Conservation (phyloP, 768 basidiomycete species). For the Leucosporidium scottii region DNA sequence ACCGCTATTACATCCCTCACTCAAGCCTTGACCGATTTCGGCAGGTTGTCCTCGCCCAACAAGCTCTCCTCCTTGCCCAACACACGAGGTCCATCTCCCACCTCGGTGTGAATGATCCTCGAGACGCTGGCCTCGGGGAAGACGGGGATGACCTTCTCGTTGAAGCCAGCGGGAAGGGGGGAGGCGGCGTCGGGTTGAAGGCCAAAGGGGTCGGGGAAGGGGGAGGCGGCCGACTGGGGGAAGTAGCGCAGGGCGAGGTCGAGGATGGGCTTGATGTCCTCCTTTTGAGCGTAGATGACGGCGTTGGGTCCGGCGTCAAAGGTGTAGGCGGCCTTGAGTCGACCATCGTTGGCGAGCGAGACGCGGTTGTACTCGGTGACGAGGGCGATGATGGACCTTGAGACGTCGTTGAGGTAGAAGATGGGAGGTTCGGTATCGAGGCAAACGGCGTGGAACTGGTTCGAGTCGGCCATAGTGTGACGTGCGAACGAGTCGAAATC, state of each 20-base stretch:
- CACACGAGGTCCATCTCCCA: slow-evolving; percentile 79
- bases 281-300: slow-evolving; percentile 80
- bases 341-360: slow-evolving; percentile 54
- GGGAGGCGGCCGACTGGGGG: slow-evolving; percentile 53
- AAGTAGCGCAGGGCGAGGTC: slow-evolving; percentile 73
- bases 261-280: slow-evolving; percentile 71
- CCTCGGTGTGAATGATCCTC: slow-evolving; percentile 80
- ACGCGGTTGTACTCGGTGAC: slow-evolving; percentile 89
- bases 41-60: slow-evolving; percentile 62
- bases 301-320: slow-evolving; percentile 98
- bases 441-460: slow-evolving; percentile 96
- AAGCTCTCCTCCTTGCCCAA: slow-evolving; percentile 53
- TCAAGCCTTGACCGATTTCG: slow-evolving; percentile 42
- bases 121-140: slow-evolving; percentile 67
- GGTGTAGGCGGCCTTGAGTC: slow-evolving; percentile 86
- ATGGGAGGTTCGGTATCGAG: slow-evolving; percentile 96
- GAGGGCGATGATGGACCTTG: slow-evolving; percentile 80
- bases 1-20: not conserved
- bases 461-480: slow-evolving; percentile 95
- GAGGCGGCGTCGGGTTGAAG: slow-evolving; percentile 31
- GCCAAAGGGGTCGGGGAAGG: slow-evolving; percentile 61
- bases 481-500: slow-evolving; percentile 85
- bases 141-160: slow-evolving; percentile 22
- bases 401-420: slow-evolving; percentile 99
- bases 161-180: slow-evolving; percentile 43